A percentile compares a stretch with the other conserved stretches of the same genome.
phyloP scores from a whole-genome alignment of 768 basidiomycete genomes.

The Suillus variegatus region DNA sequence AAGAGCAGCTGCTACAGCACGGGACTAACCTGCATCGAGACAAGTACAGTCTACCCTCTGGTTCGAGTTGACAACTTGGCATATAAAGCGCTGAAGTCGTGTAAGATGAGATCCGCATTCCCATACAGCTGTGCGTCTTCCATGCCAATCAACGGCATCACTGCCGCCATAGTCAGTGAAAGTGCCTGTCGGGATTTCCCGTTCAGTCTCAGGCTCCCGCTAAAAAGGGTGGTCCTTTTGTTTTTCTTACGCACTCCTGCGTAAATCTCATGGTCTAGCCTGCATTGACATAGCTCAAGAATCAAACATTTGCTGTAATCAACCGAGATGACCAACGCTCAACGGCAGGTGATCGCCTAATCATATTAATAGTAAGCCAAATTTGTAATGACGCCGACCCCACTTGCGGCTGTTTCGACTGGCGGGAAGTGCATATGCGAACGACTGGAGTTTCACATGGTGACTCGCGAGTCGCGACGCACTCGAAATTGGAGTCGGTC shows the following conservation, averaged over 20 bases:
- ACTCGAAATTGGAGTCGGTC: too few relatives aligned
- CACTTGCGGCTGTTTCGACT: too few relatives aligned
- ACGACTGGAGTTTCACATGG: neutral
- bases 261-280: neutral
- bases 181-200: neutral
- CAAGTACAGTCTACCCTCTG: too few relatives aligned
- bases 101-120: neutral
- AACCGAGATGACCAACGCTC: neutral
- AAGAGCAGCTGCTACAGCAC: neutral
- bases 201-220: neutral
- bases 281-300: neutral
- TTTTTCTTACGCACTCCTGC: neutral
- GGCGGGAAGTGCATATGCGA: neutral
- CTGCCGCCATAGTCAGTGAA: too few relatives aligned
- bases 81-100: neutral
- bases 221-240: neutral
- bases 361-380: too few relatives aligned
- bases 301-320: neutral
- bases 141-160: neutral
- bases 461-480: neutral
- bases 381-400: too few relatives aligned
- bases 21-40: neutral
- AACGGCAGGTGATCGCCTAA: neutral
- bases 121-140: neutral
- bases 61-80: neutral